Base-by-base conservation (phyloP, 306 rosid species). In the Ceratonia siliqua region DNA sequence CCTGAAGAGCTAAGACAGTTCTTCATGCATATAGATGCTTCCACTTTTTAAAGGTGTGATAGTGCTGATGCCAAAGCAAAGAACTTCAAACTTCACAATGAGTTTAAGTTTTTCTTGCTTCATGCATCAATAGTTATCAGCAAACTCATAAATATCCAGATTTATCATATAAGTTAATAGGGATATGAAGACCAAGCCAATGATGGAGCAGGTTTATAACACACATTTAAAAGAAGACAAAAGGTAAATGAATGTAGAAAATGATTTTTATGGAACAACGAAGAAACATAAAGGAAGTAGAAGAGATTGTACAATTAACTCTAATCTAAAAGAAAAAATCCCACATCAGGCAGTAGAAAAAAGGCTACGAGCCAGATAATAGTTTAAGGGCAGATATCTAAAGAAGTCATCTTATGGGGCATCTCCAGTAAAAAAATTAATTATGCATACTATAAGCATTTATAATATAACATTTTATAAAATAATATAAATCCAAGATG, bases 401-500 rank as follows among this genome's bases (percentile, higher is more conserved):
- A 8, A 27, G 25, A 13, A 73, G 4, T 28, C 45, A 43, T 62
- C 61, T 46, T 45, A 46, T 50, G 3, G 3, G 10, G 12, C 15
- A 17, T 25, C 50, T 39, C 11, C 17, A 25, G 32, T 5, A 32
- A 20, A 50, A 20, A 50, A 39, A 53, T 14, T 11, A 28, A 30
- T 2, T 14, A 27, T 35, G 35, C 72, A 54, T 39, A 14, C 36
- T 4, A 13, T 2, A 50, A 65, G 58, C 38, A 54, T 15, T 33
- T 42, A 32, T 38, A 32, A 10, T 11, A 57, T 20, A 53, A 33
- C 24, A 61, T 41, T 13, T 22, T 14, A 48, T 30, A 49, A 7
- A 22, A 61, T 59, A 45, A 14, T 50, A 13, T 35, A 77, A 4
- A 55, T 17, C 28, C 5, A 82, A 72, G 25, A 35, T 27, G 79